phyloP scores from a whole-genome alignment of 306 rosid species.

The Acmispon strigosus region DNA sequence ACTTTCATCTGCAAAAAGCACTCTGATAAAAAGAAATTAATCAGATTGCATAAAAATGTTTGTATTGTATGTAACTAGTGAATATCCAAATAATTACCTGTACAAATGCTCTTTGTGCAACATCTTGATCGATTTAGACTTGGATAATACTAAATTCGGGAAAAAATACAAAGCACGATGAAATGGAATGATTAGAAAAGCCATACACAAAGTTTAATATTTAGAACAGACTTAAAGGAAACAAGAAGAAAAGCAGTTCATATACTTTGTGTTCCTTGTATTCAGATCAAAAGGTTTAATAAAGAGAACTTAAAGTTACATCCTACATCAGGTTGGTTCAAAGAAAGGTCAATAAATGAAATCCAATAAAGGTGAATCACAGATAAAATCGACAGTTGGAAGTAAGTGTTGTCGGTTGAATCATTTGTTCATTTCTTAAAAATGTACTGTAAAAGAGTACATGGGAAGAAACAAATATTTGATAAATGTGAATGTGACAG shows the following conservation, averaged over 20 bases:
- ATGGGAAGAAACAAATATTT: not conserved
- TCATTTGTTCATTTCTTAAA: not conserved
- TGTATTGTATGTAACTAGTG: not conserved
- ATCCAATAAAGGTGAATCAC: not conserved
- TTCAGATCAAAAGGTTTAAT: not conserved
- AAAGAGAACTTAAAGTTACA: not conserved
- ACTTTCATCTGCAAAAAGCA: constrained; percentile 99
- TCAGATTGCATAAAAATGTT: constrained; percentile 21
- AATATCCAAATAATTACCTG: constrained; percentile 48
- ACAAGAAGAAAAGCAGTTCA: not conserved
- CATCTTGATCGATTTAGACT: constrained; percentile 99
- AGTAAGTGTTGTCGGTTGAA: not conserved
- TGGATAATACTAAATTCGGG: constrained; percentile 69
- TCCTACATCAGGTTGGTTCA: not conserved
- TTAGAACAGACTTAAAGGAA: constrained; percentile 7
- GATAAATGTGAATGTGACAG: not conserved
- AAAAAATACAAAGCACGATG: not conserved
- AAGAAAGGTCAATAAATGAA: not conserved
- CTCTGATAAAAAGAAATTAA: constrained; percentile 50
- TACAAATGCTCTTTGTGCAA: constrained; percentile 96
- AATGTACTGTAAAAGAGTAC: not conserved
- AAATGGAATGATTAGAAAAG: constrained; percentile 24
- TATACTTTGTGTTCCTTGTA: not conserved
- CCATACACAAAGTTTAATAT: not conserved
- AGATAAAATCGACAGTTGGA: not conserved